Percentiles rank a stretch among this genome's conserved stretches.
Conservation (phyloP, 805 yeast genomes). For the Wickerhamiella nectarea region DNA sequence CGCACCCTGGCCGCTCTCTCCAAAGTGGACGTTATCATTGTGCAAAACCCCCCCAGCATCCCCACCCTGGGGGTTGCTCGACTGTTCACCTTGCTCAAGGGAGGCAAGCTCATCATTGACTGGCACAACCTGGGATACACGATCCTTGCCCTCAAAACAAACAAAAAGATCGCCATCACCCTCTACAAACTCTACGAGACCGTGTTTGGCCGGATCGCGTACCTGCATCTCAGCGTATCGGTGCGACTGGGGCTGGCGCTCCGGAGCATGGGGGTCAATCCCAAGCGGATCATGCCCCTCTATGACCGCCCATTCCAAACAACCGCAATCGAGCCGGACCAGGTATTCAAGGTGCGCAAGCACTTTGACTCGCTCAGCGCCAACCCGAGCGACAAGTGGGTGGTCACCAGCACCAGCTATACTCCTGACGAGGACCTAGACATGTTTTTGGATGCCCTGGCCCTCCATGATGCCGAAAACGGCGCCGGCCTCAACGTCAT, state of each 20-base stretch:
- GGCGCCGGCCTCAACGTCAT: slow-evolving; percentile 46
- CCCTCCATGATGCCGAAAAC: slow-evolving; percentile 35
- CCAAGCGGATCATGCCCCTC: slow-evolving; percentile 44
- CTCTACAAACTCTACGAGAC: slow-evolving; percentile 51
- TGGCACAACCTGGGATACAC: slow-evolving; percentile 95
- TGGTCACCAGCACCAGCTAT: slow-evolving; percentile 82
- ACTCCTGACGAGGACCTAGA: slow-evolving; percentile 89
- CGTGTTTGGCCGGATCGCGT: slow-evolving; percentile 47
- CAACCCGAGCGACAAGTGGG: slow-evolving; percentile 48
- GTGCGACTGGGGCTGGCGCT: slow-evolving; percentile 53
- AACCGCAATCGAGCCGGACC: slow-evolving; percentile 33
- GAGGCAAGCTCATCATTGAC: slow-evolving; percentile 62
- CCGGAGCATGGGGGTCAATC: slow-evolving; percentile 40
- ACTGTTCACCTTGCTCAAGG: slow-evolving; percentile 35
- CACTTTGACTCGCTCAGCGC: slow-evolving; percentile 24
- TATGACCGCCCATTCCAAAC: slow-evolving; percentile 76
- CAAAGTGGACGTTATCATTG: slow-evolving; percentile 46
- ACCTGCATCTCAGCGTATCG: slow-evolving; percentile 70
- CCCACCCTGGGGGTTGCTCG: slow-evolving; percentile 62
- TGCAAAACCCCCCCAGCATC: slow-evolving; percentile 81
- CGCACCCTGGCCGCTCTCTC: slow-evolving; percentile 12
- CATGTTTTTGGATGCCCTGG: slow-evolving; percentile 54
- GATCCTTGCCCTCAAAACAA: slow-evolving; percentile 54
- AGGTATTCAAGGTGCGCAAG: slow-evolving; percentile 20
- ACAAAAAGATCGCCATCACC: slow-evolving; percentile 45